Evolutionary conservation across 1,139 yeast species (phyloP), one percentile per base, ranked within the genome.

Genomic region (Yamadazyma blattariae): DNA sequence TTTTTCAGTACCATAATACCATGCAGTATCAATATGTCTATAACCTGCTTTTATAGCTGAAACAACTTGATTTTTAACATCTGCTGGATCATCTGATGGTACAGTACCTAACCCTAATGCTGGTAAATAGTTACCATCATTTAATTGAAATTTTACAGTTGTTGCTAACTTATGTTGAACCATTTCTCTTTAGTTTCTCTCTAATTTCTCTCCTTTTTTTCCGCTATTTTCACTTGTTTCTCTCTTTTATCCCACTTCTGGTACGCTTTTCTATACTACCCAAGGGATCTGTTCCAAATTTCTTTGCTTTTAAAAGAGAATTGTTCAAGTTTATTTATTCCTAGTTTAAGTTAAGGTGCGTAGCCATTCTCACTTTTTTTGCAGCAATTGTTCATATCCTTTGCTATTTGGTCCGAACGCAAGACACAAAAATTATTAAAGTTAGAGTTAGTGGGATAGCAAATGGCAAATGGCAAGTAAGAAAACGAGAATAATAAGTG

Each of bases 1-100:
- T 35, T 63, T 59, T 46, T 76, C 82, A 6, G 73, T 63, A 0
- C 77, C 76, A 49, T 77, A 77, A 38, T 50, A 64, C 71, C 71
- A 66, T 11, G 72, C 72, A 8, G 71, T 62, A 40, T 67, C 72
- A 28, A 67, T 62, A 35, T 57, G 67, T 25, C 72, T 61, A 39
- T 61, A 66, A 0, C 72, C 72, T 0, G 71, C 69, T 39, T 54
- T 62, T 5, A 67, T 55, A 1, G 72, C 72, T 9, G 69, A 54
- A 12, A 60, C 50, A 2, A 66, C 69, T 45, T 64, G 70, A 25
- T 59, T 53, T 32, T 59, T 62, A 3, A 65, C 64, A 19, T 56
- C 65, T 9, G 50, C 47, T 6, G 62, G 59, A 36, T 61, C 59
- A 9, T 53, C 58, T 2, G 64, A 51, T 2, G 69, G 62, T 16